phyloP scores from a whole-genome alignment of 2,329 filamentous ascomycete species.

The Curvularia lunata region DNA sequence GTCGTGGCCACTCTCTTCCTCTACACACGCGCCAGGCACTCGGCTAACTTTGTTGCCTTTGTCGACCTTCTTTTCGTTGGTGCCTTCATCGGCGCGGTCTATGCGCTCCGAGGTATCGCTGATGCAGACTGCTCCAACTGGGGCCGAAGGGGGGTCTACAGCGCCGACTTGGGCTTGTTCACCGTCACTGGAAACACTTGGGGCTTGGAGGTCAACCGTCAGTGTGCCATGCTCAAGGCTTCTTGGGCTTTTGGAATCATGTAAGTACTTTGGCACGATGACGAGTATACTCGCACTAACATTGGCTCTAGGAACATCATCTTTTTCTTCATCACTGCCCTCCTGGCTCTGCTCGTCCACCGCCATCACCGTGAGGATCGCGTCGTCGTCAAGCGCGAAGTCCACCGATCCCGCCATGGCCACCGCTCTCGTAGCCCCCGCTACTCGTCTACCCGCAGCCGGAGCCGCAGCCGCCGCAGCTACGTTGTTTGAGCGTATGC shows the following conservation, averaged over 20 bases:
- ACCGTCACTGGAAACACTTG: slow-evolving; percentile 59
- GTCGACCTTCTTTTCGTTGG: slow-evolving; percentile 68
- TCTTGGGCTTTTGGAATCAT: slow-evolving; percentile 90
- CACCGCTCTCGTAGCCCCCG: slow-evolving; percentile 50
- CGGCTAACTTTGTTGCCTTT: slow-evolving; percentile 65
- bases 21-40: slow-evolving; percentile 65
- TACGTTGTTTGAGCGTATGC: slow-evolving; percentile 37
- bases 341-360: slow-evolving; percentile 68
- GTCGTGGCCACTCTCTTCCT: slow-evolving; percentile 65
- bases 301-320: slow-evolving; percentile 41
- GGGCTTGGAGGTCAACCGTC: slow-evolving; percentile 69
- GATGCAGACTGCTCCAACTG: slow-evolving; percentile 72
- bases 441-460: slow-evolving; percentile 37
- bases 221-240: slow-evolving; percentile 91
- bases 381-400: slow-evolving; percentile 61
- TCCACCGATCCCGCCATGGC: slow-evolving; percentile 54
- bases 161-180: slow-evolving; percentile 66
- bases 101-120: slow-evolving; percentile 63
- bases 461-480: slow-evolving; percentile 48
- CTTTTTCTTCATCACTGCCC: slow-evolving; percentile 46
- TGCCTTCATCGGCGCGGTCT: slow-evolving; percentile 67
- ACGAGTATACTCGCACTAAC: slow-evolving; percentile 31
- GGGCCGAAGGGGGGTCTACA: slow-evolving; percentile 58
- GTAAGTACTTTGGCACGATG: slow-evolving; percentile 51
- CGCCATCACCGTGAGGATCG: slow-evolving; percentile 54